Evolutionary conservation across 2,329 filamentous ascomycete species (phyloP), one percentile per base, ranked within the genome.

Genomic region (Trichothecium roseum): DNA sequence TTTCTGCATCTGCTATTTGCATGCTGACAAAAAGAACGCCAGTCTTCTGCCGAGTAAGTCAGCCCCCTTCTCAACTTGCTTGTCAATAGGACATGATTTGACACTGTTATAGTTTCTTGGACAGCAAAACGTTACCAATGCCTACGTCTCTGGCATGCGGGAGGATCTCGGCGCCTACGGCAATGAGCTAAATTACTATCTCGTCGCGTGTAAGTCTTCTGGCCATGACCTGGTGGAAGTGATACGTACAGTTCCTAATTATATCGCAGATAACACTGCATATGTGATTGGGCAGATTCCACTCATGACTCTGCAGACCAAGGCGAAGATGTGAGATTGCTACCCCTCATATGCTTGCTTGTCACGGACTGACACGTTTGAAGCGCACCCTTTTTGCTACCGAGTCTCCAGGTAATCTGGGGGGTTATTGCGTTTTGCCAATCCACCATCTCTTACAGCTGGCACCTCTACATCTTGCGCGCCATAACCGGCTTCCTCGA

Each of bases 221-320:
- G n/a, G n/a, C 14, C 12, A 27, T n/a, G 7, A 13, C 9, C 16
- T 9, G 12, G 8, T 13, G 17, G 16, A n/a, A 30, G n/a, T n/a
- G n/a, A n/a, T n/a, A 4, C 16, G 20, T 14, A 27, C n/a, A 6
- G 24, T 27, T 27, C n/a, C 8, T 27, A 27, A 35, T n/a, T 26
- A 10, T 15, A 27, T 12, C 12, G 9, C 61, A 17, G 63, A 69
- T 44, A 65, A 57, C n/a, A 65, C 64, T 26, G 47, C 42, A 4
- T 48, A 48, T 24, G 48, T 51, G 13, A 18, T 49, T 15, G 46
- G 47, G 1, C 45, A 50, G 18, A 45, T 50, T 12, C 48, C 47
- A 8, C 37, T 53, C 13, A 52, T 54, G 47, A 50, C 48, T 0
- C 37, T 52, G 4, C 47, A 52, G 24, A 51, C 48, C 1, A 52